These are phyloP conservation scores for Torulaspora pretoriensis DNA, from an alignment of 1,139 yeast genomes.

Conservation along the genomic window DNA sequence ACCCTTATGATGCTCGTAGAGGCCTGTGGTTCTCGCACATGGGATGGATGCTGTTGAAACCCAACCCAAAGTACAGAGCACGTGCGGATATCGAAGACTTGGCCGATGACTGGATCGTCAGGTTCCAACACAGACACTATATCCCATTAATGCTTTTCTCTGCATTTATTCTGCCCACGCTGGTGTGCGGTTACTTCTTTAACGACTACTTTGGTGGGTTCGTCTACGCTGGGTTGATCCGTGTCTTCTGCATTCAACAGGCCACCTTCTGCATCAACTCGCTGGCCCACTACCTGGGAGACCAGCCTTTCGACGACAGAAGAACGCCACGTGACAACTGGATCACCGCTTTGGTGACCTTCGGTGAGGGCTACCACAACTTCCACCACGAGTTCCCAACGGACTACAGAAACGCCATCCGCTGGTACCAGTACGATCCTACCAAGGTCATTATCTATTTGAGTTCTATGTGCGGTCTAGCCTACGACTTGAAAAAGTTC, in stretches of 20 bases:
- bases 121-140: conserved; percentile 92
- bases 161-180: conserved; percentile 70
- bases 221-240: conserved; percentile 82
- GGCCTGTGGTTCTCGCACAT: conserved; percentile 96
- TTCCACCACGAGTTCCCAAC: conserved; percentile 99
- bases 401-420: conserved; percentile 95
- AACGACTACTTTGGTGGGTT: conserved; percentile 92
- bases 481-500: conserved; percentile 87
- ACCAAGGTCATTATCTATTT: conserved; percentile 76
- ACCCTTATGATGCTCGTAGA: conserved; percentile 93
- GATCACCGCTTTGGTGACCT: conserved; percentile 88
- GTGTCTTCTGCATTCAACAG: conserved; percentile 85
- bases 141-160: conserved; percentile 58
- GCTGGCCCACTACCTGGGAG: conserved; percentile 97
- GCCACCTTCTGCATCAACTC: conserved; percentile 99
- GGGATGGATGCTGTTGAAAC: conserved; percentile 95
- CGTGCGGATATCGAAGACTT: conserved; percentile 94
- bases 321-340: conserved; percentile 97
- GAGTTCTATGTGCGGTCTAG: conserved; percentile 74
- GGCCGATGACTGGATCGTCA: conserved; percentile 83
- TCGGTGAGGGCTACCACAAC: conserved; percentile 98
- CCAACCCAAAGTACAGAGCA: conserved; percentile 93
- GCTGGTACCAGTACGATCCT: conserved; percentile 99
- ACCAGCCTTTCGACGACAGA: conserved; percentile 95
- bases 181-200: conserved; percentile 76